Evolutionary conservation across 176 grass and related monocot species (phyloP).

Genomic region (Aegilops bicornis): DNA sequence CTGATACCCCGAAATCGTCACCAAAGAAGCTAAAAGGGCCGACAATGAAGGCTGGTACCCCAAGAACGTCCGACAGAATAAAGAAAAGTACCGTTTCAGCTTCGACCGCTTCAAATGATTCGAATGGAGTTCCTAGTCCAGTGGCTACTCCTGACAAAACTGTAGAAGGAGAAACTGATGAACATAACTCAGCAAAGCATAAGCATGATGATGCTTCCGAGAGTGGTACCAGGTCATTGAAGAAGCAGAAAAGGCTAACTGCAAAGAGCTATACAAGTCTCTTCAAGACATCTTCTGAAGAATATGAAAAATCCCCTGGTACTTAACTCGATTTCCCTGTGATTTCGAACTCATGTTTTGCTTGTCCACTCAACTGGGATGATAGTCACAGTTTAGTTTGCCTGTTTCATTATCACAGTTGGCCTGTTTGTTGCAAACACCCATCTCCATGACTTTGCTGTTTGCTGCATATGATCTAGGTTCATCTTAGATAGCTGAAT

Average conservation of each 20-base stretch:
- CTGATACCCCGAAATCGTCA: constrained; percentile 9
- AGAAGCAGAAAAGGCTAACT: constrained; percentile 44
- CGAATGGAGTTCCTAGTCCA: constrained; percentile 14
- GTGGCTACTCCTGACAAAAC: background rate
- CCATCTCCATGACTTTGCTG: background rate
- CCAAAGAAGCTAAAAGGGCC: constrained; percentile 21
- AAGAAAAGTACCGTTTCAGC: constrained; percentile 7
- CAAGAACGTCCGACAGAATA: constrained; percentile 26
- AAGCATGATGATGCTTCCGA: background rate
- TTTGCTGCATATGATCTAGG: background rate
- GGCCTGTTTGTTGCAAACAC: constrained; percentile 7
- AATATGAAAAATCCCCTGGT: constrained; percentile 26
- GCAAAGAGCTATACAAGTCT: constrained; percentile 33
- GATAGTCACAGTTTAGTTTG: background rate
- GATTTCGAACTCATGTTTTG: background rate
- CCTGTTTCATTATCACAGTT: background rate
- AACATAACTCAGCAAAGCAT: background rate
- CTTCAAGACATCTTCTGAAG: background rate
- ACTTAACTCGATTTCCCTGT: constrained; percentile 23
- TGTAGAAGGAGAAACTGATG: constrained; percentile 20
- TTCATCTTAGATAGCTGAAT: constrained; percentile 1
- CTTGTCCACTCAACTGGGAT: background rate
- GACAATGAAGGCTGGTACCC: background rate
- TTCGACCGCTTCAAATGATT: constrained; percentile 16
- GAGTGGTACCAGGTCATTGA: background rate